Conservation (phyloP, 208 protist species). For the Herpetomonas muscarum region DNA sequence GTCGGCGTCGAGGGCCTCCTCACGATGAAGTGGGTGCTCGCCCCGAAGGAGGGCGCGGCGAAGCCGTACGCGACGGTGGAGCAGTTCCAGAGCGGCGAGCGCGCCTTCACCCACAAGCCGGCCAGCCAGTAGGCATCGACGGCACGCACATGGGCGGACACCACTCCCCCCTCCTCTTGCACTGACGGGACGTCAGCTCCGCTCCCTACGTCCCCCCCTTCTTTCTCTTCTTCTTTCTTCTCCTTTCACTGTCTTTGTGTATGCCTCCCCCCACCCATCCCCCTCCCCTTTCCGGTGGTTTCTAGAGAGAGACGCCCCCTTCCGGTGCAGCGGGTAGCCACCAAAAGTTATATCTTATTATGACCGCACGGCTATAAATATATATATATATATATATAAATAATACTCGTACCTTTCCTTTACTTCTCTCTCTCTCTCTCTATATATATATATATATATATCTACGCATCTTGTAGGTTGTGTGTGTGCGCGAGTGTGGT, state of each 20-base stretch:
- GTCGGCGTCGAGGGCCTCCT: conserved; percentile 92
- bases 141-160: too few relatives aligned
- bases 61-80: conserved; percentile 33
- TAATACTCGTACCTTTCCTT: conserved; percentile 6
- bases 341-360: too few relatives aligned
- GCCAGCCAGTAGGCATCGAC: too few relatives aligned
- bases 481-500: not conserved
- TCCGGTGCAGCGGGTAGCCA: too few relatives aligned
- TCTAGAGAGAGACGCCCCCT: too few relatives aligned
- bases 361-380: conserved; percentile 1
- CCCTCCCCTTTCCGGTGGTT: too few relatives aligned
- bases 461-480: not conserved
- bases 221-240: too few relatives aligned
- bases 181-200: too few relatives aligned
- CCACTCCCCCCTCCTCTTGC: too few relatives aligned
- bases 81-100: conserved; percentile 44
- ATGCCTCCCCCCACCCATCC: too few relatives aligned
- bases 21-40: conserved; percentile 63
- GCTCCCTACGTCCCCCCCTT: too few relatives aligned
- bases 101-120: conserved; percentile 45
- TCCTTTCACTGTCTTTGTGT: too few relatives aligned
- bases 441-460: conserved; percentile 3
- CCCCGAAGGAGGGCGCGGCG: conserved; percentile 12
- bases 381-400: conserved; percentile 5
- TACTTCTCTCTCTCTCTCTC: not conserved